These are phyloP conservation scores for Prosopis cineraria DNA, from an alignment of 306 rosid genomes.

Conservation along the genomic window DNA sequence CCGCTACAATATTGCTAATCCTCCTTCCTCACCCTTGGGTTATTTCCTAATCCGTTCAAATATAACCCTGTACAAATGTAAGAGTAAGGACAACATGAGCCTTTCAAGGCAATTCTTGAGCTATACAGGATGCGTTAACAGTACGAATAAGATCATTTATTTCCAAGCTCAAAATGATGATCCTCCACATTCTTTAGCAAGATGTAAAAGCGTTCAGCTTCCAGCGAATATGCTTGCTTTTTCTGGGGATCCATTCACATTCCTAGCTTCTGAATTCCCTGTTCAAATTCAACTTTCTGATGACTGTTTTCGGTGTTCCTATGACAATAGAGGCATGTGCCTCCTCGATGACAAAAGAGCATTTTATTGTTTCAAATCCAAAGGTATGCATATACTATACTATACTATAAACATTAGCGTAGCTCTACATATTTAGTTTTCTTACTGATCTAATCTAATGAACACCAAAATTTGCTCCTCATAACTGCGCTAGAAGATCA, in stretches of 20 bases:
- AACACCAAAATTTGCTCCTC: not conserved
- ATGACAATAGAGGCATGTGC: not conserved
- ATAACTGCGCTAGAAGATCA: too few species aligned
- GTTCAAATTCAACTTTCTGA: not conserved
- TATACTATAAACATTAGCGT: too few species aligned
- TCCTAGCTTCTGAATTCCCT: constrained; percentile 14
- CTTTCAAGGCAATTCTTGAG: not conserved
- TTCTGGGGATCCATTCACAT: not conserved
- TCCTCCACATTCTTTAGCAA: not conserved
- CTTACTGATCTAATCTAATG: too few species aligned
- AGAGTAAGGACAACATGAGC: not conserved
- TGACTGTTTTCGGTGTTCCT: not conserved
- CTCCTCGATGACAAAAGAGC: not conserved
- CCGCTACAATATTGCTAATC: constrained; percentile 3
- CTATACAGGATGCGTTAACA: not conserved
- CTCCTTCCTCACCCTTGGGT: constrained; percentile 28
- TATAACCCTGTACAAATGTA: constrained; percentile 34
- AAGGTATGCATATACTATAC: constrained; percentile 40
- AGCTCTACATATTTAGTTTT: too few species aligned
- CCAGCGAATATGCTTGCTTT: not conserved
- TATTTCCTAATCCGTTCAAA: not conserved
- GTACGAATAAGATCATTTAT: constrained; percentile 10
- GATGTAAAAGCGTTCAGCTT: constrained; percentile 36
- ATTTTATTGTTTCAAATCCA: not conserved
- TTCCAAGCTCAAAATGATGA: not conserved